Conservation (phyloP, 2,329 filamentous ascomycete species). For the Scedosporium boydii region DNA sequence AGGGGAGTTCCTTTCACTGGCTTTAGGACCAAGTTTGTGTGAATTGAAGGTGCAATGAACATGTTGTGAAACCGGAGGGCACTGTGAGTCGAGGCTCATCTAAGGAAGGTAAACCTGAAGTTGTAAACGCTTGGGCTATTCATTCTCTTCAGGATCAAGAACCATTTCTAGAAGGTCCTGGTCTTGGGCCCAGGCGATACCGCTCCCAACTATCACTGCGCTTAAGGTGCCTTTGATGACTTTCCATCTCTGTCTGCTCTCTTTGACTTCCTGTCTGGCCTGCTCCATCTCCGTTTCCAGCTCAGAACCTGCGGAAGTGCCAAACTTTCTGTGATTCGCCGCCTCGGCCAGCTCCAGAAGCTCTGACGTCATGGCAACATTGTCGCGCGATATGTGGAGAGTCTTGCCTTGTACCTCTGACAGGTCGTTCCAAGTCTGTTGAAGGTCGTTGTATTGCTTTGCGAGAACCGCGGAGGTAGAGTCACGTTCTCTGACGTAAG, state of each 20-base stretch:
- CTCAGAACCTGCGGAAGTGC: conserved; percentile 42
- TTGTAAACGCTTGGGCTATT: conserved; percentile 10
- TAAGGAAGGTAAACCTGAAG: no score
- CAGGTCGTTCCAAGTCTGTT: conserved; percentile 40
- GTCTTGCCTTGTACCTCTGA: conserved; percentile 49
- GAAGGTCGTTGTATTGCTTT: conserved; percentile 44
- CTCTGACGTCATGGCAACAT: conserved; percentile 51
- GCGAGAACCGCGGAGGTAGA: conserved; percentile 54
- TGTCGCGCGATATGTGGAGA: conserved; percentile 45
- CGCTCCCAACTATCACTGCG: conserved; percentile 70
- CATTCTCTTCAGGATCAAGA: conserved; percentile 51
- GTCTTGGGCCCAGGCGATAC: conserved; percentile 71
- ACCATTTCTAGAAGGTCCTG: conserved; percentile 60
- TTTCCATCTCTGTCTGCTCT: conserved; percentile 58
- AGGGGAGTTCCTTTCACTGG: no score
- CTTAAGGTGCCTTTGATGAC: conserved; percentile 72
- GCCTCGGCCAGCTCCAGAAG: conserved; percentile 55
- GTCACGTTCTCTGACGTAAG: conserved; percentile 59
- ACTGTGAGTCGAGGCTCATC: no score
- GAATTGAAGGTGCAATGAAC: no score
- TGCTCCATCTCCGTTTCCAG: conserved; percentile 45
- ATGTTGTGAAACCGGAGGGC: no score
- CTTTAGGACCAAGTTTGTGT: no score
- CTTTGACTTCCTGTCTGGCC: conserved; percentile 50
- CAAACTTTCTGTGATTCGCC: conserved; percentile 39